Conservation (phyloP, 768 basidiomycete genomes). For the Symmetrospora coprosmae region DNA sequence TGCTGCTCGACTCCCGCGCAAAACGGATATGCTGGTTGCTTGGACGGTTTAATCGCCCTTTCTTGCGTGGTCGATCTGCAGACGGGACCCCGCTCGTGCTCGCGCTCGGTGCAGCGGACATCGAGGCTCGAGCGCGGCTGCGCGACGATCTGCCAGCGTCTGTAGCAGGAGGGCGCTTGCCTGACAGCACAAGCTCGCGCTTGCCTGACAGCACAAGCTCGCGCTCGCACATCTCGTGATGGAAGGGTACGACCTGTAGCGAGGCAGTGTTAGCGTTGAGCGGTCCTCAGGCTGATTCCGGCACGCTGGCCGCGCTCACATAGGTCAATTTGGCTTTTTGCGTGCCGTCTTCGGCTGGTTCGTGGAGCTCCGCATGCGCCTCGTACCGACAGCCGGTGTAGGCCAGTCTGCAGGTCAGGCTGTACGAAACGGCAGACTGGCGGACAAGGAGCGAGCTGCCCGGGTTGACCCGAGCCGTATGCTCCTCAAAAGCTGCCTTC, state of each 20-base stretch:
- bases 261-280: not conserved
- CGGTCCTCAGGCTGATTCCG: not conserved
- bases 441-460: not conserved
- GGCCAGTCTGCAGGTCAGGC: not conserved
- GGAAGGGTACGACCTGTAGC: not conserved
- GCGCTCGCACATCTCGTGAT: not conserved
- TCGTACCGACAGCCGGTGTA: constrained; percentile 19
- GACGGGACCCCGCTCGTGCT: not conserved
- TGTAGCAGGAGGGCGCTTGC: not conserved
- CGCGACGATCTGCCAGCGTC: not conserved
- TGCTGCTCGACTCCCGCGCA: too few relatives aligned
- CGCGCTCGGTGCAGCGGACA: not conserved
- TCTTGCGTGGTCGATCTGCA: not conserved
- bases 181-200: not conserved
- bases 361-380: not conserved
- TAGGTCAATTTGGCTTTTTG: not conserved
- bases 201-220: constrained; percentile 3
- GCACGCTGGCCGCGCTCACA: not conserved
- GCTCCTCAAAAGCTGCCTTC: not conserved
- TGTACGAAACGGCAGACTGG: not conserved
- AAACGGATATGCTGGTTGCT: too few relatives aligned
- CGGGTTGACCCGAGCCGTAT: not conserved
- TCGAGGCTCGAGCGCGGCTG: not conserved
- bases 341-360: not conserved
- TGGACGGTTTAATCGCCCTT: not conserved